Evolutionary conservation across 257 asterid species (phyloP).

Genomic region (Solanum infundibuliforme): DNA sequence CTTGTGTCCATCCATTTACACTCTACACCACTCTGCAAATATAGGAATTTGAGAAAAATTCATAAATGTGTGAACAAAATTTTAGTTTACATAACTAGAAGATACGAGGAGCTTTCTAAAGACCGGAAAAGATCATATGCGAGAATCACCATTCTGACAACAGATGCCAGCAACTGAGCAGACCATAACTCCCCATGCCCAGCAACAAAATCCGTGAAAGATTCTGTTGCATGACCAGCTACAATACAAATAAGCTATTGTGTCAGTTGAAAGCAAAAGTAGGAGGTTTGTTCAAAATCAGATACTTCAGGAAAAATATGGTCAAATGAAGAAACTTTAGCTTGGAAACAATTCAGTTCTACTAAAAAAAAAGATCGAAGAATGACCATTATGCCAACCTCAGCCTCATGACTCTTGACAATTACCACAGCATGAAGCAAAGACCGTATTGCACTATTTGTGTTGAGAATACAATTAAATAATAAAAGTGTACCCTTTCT

Average conservation of each 20-base stretch:
- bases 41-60: background rate
- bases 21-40: slow-evolving; percentile 52
- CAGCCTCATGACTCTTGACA: background rate
- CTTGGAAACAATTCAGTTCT: background rate
- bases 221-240: slow-evolving; percentile 97
- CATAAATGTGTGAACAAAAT: background rate
- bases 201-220: slow-evolving; percentile 91
- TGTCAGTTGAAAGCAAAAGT: background rate
- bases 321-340: background rate
- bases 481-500: background rate
- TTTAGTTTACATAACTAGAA: background rate
- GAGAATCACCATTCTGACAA: slow-evolving; percentile 62
- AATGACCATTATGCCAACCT: background rate
- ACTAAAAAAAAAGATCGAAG: background rate
- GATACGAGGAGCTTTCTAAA: slow-evolving; percentile 1
- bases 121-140: background rate
- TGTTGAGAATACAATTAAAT: background rate
- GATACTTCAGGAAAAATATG: background rate
- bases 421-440: background rate
- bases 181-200: slow-evolving; percentile 99
- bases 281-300: background rate
- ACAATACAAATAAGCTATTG: slow-evolving; percentile 23
- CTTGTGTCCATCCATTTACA: slow-evolving; percentile 94
- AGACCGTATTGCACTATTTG: background rate
- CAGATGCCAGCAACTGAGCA: slow-evolving; percentile 74